Base-by-base conservation (phyloP, 164 flowering plant genomes). In the Liquidambar formosana region DNA sequence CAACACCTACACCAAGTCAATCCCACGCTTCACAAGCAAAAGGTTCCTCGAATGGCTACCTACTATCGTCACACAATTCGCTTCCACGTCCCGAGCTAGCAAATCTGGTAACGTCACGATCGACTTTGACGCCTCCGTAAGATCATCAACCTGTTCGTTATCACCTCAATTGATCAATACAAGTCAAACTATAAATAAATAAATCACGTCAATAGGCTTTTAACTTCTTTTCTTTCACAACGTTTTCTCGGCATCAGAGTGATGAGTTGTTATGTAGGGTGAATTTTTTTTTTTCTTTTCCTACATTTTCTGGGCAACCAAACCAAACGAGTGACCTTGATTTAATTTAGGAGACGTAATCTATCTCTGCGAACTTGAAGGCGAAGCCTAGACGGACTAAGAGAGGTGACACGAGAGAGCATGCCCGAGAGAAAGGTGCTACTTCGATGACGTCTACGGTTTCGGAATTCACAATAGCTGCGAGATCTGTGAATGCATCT, bases 311-410 rank as follows among this genome's bases (percentile, higher is more conserved):
- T n/a, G n/a, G n/a, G n/a, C n/a, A n/a, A n/a, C n/a, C n/a, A n/a
- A n/a, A n/a, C n/a, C n/a, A n/a, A n/a, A n/a, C n/a, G n/a, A 23
- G 16, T 23, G 6, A 23, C 47, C 11, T 22, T 23, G 27, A 25
- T 10, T 12, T 8, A 15, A 57, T 8, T 61, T 66, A 53, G 26
- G 46, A 28, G 18, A 19, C 46, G 13, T 28, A 66, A 2, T 66
- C 69, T 28, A 28, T 41, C 69, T 53, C 61, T 12, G 69, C 69
- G 48, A 66, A 66, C 69, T 66, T 66, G 61, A 66, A 66, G 25
- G 48, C 69, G n/a, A n/a, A n/a, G 5, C 69, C 69, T 10, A 66
- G 22, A 19, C 48, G n/a, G 18, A 47, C 28, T 11, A 66, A 33
- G 49, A 38, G 60, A 38, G 61, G 69, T 3, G 69, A 66, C 14